Conservation (phyloP, 2,329 filamentous ascomycete species). For the Fonsecaea pugnacius region DNA sequence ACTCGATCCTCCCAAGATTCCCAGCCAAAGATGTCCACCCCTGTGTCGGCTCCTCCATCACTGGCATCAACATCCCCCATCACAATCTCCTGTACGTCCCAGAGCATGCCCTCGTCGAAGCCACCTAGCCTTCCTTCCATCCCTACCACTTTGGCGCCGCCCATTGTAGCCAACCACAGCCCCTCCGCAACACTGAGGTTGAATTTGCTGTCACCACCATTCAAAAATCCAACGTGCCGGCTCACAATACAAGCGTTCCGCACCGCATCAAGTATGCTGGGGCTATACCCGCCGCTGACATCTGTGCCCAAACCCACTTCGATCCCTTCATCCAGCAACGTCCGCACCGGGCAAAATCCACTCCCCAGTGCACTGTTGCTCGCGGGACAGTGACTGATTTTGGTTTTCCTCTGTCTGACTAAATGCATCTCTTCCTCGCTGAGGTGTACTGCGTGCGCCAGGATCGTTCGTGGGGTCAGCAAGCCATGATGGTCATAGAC, state of each 20-base stretch:
- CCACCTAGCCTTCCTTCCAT: slow-evolving; percentile 72
- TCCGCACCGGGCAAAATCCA: slow-evolving; percentile 75
- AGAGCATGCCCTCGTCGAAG: slow-evolving; percentile 85
- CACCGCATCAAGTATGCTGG: slow-evolving; percentile 80
- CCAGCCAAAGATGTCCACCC: slow-evolving; percentile 88
- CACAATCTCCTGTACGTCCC: slow-evolving; percentile 81
- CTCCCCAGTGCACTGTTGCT: slow-evolving; percentile 82
- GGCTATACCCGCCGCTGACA: slow-evolving; percentile 82
- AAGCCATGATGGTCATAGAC: slow-evolving; percentile 78
- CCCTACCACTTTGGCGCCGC: slow-evolving; percentile 80
- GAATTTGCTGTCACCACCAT: slow-evolving; percentile 38
- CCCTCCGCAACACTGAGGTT: slow-evolving; percentile 73
- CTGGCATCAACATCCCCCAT: slow-evolving; percentile 37
- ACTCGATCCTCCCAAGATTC: slow-evolving; percentile 85
- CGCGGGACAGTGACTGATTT: slow-evolving; percentile 83
- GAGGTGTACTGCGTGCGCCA: slow-evolving; percentile 85
- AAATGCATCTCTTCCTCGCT: slow-evolving; percentile 67
- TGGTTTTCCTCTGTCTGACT: slow-evolving; percentile 64
- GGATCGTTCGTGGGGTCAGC: slow-evolving; percentile 72
- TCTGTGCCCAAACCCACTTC: slow-evolving; percentile 88
- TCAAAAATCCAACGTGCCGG: slow-evolving; percentile 65
- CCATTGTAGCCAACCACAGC: slow-evolving; percentile 82
- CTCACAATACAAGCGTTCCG: slow-evolving; percentile 80
- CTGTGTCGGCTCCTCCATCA: slow-evolving; percentile 54
- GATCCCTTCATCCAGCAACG: slow-evolving; percentile 73